Conservation (phyloP, 75 land plant genomes). For the Pinus tabuliformis region DNA sequence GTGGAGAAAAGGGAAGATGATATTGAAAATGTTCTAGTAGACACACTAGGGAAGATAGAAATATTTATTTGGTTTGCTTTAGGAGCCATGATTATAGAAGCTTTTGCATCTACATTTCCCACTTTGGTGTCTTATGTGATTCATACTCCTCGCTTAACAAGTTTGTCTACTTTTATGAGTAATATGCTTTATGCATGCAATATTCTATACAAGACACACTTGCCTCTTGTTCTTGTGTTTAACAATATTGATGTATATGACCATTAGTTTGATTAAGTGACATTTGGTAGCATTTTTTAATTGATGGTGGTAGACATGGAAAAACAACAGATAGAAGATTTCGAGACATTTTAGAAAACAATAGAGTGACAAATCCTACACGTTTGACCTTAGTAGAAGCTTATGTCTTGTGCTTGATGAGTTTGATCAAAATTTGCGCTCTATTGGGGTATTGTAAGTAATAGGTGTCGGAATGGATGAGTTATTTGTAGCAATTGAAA, state of each 20-base stretch:
- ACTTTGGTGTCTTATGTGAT: slow-evolving; percentile 89
- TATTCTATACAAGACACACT: slow-evolving; percentile 88
- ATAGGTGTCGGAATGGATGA: slow-evolving; percentile 80
- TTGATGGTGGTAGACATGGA: not conserved
- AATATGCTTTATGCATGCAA: slow-evolving; percentile 99
- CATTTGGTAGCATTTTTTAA: not conserved
- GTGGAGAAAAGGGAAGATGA: slow-evolving; percentile 92
- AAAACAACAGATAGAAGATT: slow-evolving; percentile 97
- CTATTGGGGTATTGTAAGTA: slow-evolving; percentile 94
- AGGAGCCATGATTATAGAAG: slow-evolving; percentile 97
- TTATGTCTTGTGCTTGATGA: slow-evolving; percentile 90
- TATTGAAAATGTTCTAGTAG: slow-evolving; percentile 95
- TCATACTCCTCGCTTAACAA: slow-evolving; percentile 94
- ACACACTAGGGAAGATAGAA: slow-evolving; percentile 99
- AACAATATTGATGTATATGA: slow-evolving; percentile 94
- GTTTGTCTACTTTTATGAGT: slow-evolving; percentile 95
- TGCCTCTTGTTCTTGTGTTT: slow-evolving; percentile 82
- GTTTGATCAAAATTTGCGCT: slow-evolving; percentile 80
- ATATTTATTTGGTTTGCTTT: slow-evolving; percentile 99
- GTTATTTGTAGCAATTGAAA: slow-evolving; percentile 87
- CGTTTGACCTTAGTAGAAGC: slow-evolving; percentile 75
- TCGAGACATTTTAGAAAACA: slow-evolving; percentile 89
- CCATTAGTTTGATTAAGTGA: slow-evolving; percentile 85
- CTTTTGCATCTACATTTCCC: slow-evolving; percentile 98
- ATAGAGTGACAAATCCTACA: slow-evolving; percentile 77